A percentile compares a stretch with the other conserved stretches of the same genome.
These are phyloP conservation scores for Cladobotryum protrusum DNA, from an alignment of 2,329 filamentous ascomycete genomes.

Conservation along the genomic window DNA sequence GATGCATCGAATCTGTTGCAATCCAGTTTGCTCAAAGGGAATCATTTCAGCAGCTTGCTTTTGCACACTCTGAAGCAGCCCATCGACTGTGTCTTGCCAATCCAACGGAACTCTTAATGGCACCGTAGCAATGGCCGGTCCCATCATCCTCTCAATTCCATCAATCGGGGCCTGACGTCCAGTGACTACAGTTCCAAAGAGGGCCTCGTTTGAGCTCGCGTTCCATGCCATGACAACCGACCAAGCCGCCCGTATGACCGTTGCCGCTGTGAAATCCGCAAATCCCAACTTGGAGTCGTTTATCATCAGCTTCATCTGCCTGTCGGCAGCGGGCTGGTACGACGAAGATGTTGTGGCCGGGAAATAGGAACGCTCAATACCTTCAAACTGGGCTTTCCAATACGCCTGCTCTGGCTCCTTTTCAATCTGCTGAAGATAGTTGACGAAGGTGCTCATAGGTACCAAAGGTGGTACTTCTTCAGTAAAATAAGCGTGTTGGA, in stretches of 20 bases:
- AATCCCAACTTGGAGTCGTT: too few relatives aligned
- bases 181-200: conserved; percentile 21
- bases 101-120: conserved; percentile 8
- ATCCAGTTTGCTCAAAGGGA: too few relatives aligned
- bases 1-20: too few relatives aligned
- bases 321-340: not conserved
- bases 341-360: not conserved
- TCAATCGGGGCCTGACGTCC: conserved; percentile 20
- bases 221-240: conserved; percentile 9
- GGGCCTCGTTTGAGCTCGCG: conserved; percentile 20
- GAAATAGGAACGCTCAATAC: not conserved
- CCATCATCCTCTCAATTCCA: conserved; percentile 21
- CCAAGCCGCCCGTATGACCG: conserved; percentile 6
- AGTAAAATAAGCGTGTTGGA: not conserved
- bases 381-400: not conserved
- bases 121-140: conserved; percentile 23
- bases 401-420: not conserved
- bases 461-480: too few relatives aligned
- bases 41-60: too few relatives aligned
- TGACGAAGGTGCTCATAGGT: not conserved
- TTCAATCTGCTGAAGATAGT: not conserved
- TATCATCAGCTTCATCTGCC: not conserved
- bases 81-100: too few relatives aligned
- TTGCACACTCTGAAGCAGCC: too few relatives aligned
- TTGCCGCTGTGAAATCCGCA: not conserved